These are phyloP conservation scores for Pouteria campechiana DNA, from an alignment of 179 eudicot genomes.

Conservation along the genomic window DNA sequence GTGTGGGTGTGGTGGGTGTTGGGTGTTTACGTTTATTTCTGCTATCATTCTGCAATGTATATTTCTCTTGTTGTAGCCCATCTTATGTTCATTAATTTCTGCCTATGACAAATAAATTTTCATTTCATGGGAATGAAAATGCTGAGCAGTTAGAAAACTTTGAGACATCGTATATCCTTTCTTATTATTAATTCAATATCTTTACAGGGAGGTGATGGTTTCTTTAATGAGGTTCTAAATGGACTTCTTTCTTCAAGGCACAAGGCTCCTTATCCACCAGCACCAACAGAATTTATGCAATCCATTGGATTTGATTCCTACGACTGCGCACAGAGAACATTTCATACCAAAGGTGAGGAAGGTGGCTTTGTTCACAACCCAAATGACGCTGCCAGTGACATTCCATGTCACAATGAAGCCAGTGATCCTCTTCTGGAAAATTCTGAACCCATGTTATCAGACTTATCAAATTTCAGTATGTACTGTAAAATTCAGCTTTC, in stretches of 20 bases:
- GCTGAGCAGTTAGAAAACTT: too few species aligned
- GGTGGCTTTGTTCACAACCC: conserved; percentile 19
- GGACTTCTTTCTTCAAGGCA: conserved; percentile 81
- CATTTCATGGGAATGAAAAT: too few species aligned
- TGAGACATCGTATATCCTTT: background rate
- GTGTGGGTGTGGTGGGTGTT: too few species aligned
- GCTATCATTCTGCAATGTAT: too few species aligned
- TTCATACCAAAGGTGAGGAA: conserved; percentile 15
- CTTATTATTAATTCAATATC: background rate
- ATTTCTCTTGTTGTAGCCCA: too few species aligned
- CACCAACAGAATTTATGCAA: conserved; percentile 48
- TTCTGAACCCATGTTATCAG: conserved; percentile 27
- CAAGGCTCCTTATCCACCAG: conserved; percentile 62
- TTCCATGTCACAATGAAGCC: conserved; percentile 31
- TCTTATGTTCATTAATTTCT: too few species aligned
- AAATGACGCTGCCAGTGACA: conserved; percentile 26
- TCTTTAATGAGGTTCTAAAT: conserved; percentile 87
- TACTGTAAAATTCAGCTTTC: conserved; percentile 5
- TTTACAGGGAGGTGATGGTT: conserved; percentile 96
- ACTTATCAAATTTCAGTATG: conserved; percentile 37
- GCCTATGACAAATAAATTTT: too few species aligned
- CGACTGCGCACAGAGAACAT: too few species aligned
- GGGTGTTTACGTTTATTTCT: too few species aligned
- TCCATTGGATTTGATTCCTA: too few species aligned
- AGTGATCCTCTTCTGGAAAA: conserved; percentile 43